phyloP scores from a whole-genome alignment of 2,329 filamentous ascomycete genomes.

The Hyphodiscus sp. region DNA sequence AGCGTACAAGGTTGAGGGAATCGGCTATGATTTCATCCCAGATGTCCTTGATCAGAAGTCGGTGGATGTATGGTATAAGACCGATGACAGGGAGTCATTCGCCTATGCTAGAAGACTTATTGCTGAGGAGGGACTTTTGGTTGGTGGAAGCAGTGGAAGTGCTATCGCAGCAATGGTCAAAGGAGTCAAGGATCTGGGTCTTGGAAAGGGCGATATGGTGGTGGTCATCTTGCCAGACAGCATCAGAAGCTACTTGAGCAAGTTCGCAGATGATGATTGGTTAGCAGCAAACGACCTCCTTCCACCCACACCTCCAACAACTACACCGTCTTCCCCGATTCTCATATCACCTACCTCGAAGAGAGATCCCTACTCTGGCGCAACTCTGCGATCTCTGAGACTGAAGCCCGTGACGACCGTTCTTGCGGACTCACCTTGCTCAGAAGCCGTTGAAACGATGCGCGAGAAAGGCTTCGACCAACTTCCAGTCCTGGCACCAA shows the following conservation, averaged over 20 bases:
- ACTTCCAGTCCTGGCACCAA: conserved; percentile 75
- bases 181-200: conserved; percentile 68
- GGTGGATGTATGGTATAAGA: conserved; percentile 98
- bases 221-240: conserved; percentile 92
- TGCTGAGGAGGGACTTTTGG: conserved; percentile 86
- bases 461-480: conserved; percentile 97
- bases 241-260: conserved; percentile 94
- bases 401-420: conserved; percentile 93
- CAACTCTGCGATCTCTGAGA: conserved; percentile 75
- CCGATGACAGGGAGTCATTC: conserved; percentile 87
- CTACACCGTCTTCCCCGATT: conserved; percentile 33
- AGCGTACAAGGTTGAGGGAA: conserved; percentile 95
- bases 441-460: conserved; percentile 94
- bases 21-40: conserved; percentile 97
- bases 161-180: conserved; percentile 77
- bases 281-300: conserved; percentile 92
- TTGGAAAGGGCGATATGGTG: conserved; percentile 77
- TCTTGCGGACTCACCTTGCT: conserved; percentile 61
- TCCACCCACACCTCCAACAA: conserved; percentile 48
- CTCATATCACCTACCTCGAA: conserved; percentile 32
- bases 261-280: conserved; percentile 99
- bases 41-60: conserved; percentile 76
- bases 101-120: conserved; percentile 84
- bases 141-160: conserved; percentile 89
- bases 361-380: conserved; percentile 65